Evolutionary conservation across 1,139 yeast genomes (phyloP).

Genomic region (Diutina catenulata): DNA sequence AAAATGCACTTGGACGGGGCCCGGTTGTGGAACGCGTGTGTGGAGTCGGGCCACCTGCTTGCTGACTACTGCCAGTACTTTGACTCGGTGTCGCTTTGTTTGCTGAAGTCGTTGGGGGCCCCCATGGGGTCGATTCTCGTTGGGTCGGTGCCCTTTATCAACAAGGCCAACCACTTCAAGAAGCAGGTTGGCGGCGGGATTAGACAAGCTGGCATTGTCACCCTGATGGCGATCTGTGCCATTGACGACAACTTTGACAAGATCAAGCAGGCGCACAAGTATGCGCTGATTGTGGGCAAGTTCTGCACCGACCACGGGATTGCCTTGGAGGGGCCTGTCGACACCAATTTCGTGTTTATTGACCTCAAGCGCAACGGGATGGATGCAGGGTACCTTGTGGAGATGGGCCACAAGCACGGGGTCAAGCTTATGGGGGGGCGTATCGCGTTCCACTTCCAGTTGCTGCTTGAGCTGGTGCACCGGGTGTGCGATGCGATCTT

Average conservation of each 20-base stretch:
- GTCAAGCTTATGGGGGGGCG: conserved; percentile 66
- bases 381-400: conserved; percentile 43
- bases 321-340: conserved; percentile 59
- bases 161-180: conserved; percentile 74
- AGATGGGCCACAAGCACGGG: conserved; percentile 47
- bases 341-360: conserved; percentile 78
- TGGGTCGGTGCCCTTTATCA: conserved; percentile 48
- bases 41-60: conserved; percentile 59
- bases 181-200: conserved; percentile 95
- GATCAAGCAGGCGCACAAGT: conserved; percentile 50
- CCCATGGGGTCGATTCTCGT: conserved; percentile 89
- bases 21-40: conserved; percentile 85
- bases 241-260: conserved; percentile 61
- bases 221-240: conserved; percentile 73
- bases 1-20: conserved; percentile 89
- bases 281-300: conserved; percentile 55
- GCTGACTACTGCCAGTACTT: conserved; percentile 66
- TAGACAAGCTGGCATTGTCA: conserved; percentile 77
- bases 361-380: conserved; percentile 51
- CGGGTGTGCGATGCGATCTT: conserved; percentile 46
- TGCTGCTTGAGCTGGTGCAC: conserved; percentile 53
- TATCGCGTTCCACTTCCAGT: conserved; percentile 80
- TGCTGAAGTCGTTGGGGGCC: conserved; percentile 88
- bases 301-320: conserved; percentile 46
- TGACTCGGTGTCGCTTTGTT: conserved; percentile 81